Percentiles rank a stretch among this genome's conserved stretches.
These are phyloP conservation scores for Leccinum imitatum DNA, from an alignment of 768 basidiomycete species.

Conservation along the genomic window DNA sequence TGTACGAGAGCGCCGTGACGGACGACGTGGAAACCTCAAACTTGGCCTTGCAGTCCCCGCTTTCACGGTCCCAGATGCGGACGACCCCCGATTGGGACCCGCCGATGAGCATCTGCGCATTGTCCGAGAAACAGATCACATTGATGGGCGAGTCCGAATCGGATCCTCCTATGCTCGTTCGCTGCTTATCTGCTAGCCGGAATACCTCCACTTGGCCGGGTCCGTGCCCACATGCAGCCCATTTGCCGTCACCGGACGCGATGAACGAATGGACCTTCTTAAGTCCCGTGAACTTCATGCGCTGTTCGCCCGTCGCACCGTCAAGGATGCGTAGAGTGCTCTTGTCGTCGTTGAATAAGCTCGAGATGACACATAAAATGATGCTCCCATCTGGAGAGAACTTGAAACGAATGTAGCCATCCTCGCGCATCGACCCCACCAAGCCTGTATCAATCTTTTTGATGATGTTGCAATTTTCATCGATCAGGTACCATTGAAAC, in stretches of 20 bases:
- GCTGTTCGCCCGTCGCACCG: slow-evolving; percentile 11
- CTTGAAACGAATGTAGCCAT: not conserved
- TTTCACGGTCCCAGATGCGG: slow-evolving; percentile 20
- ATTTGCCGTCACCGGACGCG: slow-evolving; percentile 8
- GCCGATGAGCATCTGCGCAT: slow-evolving; percentile 16
- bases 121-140: slow-evolving; percentile 18
- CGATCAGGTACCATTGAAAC: not conserved
- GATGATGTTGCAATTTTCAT: slow-evolving; percentile 1
- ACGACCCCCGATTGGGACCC: slow-evolving; percentile 18
- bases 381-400: slow-evolving; percentile 16
- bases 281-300: slow-evolving; percentile 8
- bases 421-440: not conserved
- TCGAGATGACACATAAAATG: slow-evolving; percentile 4
- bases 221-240: slow-evolving; percentile 12
- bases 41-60: slow-evolving; percentile 14
- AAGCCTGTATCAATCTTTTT: slow-evolving; percentile 14
- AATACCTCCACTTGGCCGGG: slow-evolving; percentile 7
- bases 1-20: slow-evolving; percentile 22
- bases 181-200: not conserved
- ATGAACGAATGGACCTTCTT: slow-evolving; percentile 6
- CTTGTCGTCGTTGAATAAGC: slow-evolving; percentile 8
- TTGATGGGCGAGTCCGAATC: not conserved
- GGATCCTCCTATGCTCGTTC: not conserved
- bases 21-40: not conserved
- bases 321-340: slow-evolving; percentile 12